Evolutionary conservation across 1,284 basidiomycete genomes (phyloP).

Genomic region (Cerrena zonata): DNA sequence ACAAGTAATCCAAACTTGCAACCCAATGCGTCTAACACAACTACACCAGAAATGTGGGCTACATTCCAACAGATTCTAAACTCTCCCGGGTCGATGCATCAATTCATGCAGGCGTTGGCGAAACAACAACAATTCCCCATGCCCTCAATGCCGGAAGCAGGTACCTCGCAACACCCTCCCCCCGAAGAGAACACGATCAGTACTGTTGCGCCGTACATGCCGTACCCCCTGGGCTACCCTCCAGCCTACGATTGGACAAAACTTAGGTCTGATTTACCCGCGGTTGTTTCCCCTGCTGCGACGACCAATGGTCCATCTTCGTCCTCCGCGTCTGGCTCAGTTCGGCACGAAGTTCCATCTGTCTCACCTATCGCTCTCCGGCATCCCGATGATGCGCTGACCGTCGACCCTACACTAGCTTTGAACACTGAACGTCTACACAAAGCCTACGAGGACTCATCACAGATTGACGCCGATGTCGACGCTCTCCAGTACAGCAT

Average conservation of each 20-base stretch:
- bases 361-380: slow-evolving; percentile 4
- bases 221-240: no score
- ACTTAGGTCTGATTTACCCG: slow-evolving; percentile 10
- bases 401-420: slow-evolving; percentile 27
- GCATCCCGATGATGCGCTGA: slow-evolving; percentile 26
- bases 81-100: slow-evolving; percentile 64
- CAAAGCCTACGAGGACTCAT: slow-evolving; percentile 55
- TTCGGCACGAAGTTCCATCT: slow-evolving; percentile 14
- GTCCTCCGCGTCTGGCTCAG: slow-evolving; percentile 4
- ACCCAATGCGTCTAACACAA: slow-evolving; percentile 18
- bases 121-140: slow-evolving; percentile 29
- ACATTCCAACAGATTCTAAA: slow-evolving; percentile 56
- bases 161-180: slow-evolving; percentile 18
- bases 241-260: slow-evolving; percentile 13
- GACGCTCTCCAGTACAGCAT: slow-evolving; percentile 68
- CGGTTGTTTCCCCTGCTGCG: slow-evolving; percentile 1
- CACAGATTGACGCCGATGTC: slow-evolving; percentile 69
- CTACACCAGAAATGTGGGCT: slow-evolving; percentile 48
- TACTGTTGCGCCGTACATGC: slow-evolving; percentile 28
- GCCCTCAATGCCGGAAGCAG: slow-evolving; percentile 7
- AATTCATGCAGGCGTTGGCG: slow-evolving; percentile 56
- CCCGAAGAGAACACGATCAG: slow-evolving; percentile 11
- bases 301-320: background rate
- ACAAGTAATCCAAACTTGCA: slow-evolving; percentile 23
- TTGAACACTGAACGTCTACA: slow-evolving; percentile 38